phyloP scores from a whole-genome alignment of 345 rosid species.

The Streptanthus diversifolius region DNA sequence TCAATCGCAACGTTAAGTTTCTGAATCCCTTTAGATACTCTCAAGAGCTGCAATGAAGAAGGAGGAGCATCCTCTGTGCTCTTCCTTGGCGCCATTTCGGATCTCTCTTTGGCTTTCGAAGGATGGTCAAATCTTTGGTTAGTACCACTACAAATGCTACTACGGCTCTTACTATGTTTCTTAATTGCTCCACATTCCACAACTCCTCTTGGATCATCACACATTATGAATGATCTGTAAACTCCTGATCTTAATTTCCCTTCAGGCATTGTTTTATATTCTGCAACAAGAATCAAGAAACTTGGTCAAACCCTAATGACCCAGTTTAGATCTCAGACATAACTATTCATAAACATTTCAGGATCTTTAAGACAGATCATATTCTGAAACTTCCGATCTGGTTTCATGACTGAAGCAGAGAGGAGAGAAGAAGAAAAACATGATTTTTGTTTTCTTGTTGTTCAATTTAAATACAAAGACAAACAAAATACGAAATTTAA shows the following conservation, averaged over 20 bases:
- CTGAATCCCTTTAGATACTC: conserved; percentile 77
- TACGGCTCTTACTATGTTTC: conserved; percentile 45
- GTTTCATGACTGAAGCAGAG: neutral
- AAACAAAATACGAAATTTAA: neutral
- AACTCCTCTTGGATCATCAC: conserved; percentile 85
- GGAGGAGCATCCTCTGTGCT: conserved; percentile 23
- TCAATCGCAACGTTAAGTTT: conserved; percentile 68
- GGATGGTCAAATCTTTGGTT: conserved; percentile 11
- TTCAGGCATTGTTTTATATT: conserved; percentile 48
- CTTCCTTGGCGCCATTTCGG: conserved; percentile 29
- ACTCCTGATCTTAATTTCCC: conserved; percentile 53
- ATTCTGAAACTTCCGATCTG: conserved; percentile 9
- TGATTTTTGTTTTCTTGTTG: neutral
- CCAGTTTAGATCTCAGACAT: conserved; percentile 18
- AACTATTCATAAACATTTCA: neutral
- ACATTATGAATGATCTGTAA: conserved; percentile 77
- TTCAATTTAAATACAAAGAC: neutral
- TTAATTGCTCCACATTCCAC: conserved; percentile 74
- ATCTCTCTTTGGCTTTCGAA: conserved; percentile 29
- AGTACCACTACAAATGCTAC: conserved; percentile 27
- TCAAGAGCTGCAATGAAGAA: conserved; percentile 62
- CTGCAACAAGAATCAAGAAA: conserved; percentile 11
- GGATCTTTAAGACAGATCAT: conserved; percentile 6
- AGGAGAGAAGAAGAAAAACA: neutral
- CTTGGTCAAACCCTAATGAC: conserved; percentile 9